Percentiles rank a stretch among this genome's conserved stretches.
Evolutionary conservation across 2,329 filamentous ascomycete genomes (phyloP).

Genomic region (Colletotrichum chlorophyti): DNA sequence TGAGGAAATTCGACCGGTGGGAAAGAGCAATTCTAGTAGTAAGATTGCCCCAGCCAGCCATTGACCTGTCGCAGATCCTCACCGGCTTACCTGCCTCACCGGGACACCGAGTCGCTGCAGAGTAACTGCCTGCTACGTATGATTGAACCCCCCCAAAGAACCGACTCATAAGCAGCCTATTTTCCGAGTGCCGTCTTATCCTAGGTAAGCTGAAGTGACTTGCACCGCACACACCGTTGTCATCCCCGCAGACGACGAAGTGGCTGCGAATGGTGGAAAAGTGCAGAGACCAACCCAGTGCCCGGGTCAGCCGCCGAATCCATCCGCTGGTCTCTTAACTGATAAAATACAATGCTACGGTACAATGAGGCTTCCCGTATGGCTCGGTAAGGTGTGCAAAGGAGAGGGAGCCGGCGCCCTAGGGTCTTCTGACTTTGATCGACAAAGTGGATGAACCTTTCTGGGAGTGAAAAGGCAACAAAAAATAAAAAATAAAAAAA

Average conservation of each 20-base stretch:
- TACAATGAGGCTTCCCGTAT: no score
- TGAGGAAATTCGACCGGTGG: not conserved
- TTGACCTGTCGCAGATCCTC: conserved; percentile 8
- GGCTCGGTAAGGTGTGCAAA: no score
- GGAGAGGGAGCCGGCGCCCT: no score
- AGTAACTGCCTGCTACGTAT: not conserved
- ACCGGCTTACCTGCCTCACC: conserved; percentile 1
- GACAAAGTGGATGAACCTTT: conserved; percentile 13
- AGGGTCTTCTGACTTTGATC: not conserved
- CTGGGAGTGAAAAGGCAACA: conserved; percentile 3
- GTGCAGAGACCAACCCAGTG: no score
- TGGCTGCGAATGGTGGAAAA: no score
- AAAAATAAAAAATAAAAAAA: not conserved
- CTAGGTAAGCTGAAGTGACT: not conserved
- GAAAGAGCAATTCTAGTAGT: not conserved
- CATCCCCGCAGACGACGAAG: no score
- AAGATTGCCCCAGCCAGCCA: not conserved
- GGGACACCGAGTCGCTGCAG: conserved; percentile 8
- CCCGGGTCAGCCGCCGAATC: no score
- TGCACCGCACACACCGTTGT: not conserved
- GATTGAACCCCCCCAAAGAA: not conserved
- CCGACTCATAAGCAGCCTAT: not conserved
- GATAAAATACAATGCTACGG: no score
- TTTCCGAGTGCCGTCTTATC: not conserved
- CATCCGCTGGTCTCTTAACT: no score